A percentile compares a stretch with the other conserved stretches of the same genome.
These are phyloP conservation scores for Pestalotiopsis sp. DNA, from an alignment of 2,329 filamentous ascomycete species.

Conservation along the genomic window DNA sequence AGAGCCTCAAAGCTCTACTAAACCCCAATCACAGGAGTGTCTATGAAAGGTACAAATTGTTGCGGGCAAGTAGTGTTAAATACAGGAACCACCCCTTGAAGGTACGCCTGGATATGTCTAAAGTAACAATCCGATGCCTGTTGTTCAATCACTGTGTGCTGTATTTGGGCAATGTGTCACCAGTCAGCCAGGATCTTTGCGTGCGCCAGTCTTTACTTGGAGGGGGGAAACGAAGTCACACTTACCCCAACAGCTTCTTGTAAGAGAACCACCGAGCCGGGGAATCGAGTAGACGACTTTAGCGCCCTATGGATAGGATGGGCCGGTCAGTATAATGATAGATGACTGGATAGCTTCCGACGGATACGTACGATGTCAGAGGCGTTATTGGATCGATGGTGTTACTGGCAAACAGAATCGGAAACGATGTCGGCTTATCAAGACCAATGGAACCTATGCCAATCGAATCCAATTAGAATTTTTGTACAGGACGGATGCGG, in stretches of 20 bases:
- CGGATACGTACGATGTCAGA: slow-evolving; percentile 26
- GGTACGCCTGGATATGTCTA: slow-evolving; percentile 37
- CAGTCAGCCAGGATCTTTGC: slow-evolving; percentile 21
- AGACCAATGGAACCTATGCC: slow-evolving; percentile 24
- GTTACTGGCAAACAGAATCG: slow-evolving; percentile 41
- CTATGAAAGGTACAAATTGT: slow-evolving; percentile 29
- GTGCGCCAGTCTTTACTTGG: background rate
- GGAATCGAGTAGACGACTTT: slow-evolving; percentile 30
- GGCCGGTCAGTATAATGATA: slow-evolving; percentile 14
- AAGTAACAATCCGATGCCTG: slow-evolving; percentile 37
- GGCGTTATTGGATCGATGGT: slow-evolving; percentile 41
- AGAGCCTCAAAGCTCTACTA: background rate
- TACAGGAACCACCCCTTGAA: slow-evolving; percentile 33
- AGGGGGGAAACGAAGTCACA: slow-evolving; percentile 2
- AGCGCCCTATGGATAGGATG: slow-evolving; percentile 25
- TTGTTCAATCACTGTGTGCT: slow-evolving; percentile 32
- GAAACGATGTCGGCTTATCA: slow-evolving; percentile 33
- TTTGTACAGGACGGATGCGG: background rate
- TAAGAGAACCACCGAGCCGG: slow-evolving; percentile 30
- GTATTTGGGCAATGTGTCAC: slow-evolving; percentile 13
- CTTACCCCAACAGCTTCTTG: slow-evolving; percentile 38
- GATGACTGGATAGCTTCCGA: background rate
- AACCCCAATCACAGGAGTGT: slow-evolving; percentile 8
- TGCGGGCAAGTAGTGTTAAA: slow-evolving; percentile 35
- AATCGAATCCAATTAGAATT: slow-evolving; percentile 19